phyloP scores from a whole-genome alignment of 2,329 filamentous ascomycete genomes.

The Aspergillus sp. region DNA sequence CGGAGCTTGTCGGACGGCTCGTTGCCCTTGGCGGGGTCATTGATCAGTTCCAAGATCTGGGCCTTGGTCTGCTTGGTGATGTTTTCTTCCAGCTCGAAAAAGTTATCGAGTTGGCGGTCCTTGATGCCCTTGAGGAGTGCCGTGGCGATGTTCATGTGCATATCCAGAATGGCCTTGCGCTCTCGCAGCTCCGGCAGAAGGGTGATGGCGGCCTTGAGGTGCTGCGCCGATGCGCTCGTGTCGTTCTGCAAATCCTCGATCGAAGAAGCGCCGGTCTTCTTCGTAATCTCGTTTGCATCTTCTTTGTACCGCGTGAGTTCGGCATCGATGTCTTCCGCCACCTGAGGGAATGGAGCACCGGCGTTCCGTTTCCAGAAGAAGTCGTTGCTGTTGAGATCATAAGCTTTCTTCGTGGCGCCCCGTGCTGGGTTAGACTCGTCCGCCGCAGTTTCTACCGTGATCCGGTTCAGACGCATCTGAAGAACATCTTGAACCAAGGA shows the following conservation, averaged over 20 bases:
- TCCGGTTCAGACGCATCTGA: slow-evolving; percentile 83
- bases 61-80: slow-evolving; percentile 87
- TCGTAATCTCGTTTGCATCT: slow-evolving; percentile 89
- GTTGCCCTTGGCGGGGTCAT: slow-evolving; percentile 76
- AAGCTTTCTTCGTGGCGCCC: slow-evolving; percentile 79
- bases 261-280: slow-evolving; percentile 88
- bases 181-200: slow-evolving; percentile 88
- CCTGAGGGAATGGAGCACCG: slow-evolving; percentile 85
- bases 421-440: slow-evolving; percentile 75
- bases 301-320: slow-evolving; percentile 95
- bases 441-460: slow-evolving; percentile 80
- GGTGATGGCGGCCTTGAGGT: slow-evolving; percentile 94
- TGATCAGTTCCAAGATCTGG: slow-evolving; percentile 84
- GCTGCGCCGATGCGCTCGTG: slow-evolving; percentile 82
- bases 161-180: slow-evolving; percentile 88
- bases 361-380: slow-evolving; percentile 98
- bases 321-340: slow-evolving; percentile 92
- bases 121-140: slow-evolving; percentile 81
- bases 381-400: slow-evolving; percentile 85
- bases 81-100: slow-evolving; percentile 91
- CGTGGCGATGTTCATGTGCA: slow-evolving; percentile 98
- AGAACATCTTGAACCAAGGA: slow-evolving; percentile 78
- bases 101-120: slow-evolving; percentile 91
- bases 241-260: slow-evolving; percentile 92
- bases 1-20: slow-evolving; percentile 86